These are phyloP conservation scores for Talaromyces sp. DNA, from an alignment of 2,329 filamentous ascomycete genomes.

Conservation along the genomic window DNA sequence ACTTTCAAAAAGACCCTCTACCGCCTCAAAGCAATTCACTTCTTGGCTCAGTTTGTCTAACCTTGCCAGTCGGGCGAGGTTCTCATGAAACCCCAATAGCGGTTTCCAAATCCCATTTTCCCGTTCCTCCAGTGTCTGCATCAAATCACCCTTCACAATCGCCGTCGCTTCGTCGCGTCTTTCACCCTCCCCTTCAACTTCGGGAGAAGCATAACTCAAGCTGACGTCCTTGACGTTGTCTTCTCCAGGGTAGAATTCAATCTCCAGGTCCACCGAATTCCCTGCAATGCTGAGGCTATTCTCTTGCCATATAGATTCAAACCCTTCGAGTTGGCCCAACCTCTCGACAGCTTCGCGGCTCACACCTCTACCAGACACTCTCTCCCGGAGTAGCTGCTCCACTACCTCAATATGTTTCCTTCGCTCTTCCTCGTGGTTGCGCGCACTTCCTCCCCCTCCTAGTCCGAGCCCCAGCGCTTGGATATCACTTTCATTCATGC, in stretches of 20 bases:
- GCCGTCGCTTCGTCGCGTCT: slow-evolving; percentile 39
- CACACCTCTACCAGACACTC: slow-evolving; percentile 39
- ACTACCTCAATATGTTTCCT: slow-evolving; percentile 38
- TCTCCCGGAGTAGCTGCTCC: slow-evolving; percentile 34
- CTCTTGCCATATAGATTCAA: slow-evolving; percentile 45
- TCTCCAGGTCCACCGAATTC: slow-evolving; percentile 44
- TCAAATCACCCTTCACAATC: slow-evolving; percentile 38
- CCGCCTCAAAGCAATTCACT: slow-evolving; percentile 43
- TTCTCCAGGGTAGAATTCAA: slow-evolving; percentile 37
- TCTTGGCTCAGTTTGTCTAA: slow-evolving; percentile 41
- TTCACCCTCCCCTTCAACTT: slow-evolving; percentile 34
- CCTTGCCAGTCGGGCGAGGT: slow-evolving; percentile 41
- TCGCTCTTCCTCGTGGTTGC: slow-evolving; percentile 40
- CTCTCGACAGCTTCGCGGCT: slow-evolving; percentile 41
- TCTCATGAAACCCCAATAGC: slow-evolving; percentile 37
- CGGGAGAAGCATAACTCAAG: slow-evolving; percentile 39
- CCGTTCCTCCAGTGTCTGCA: slow-evolving; percentile 27
- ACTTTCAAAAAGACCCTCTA: slow-evolving; percentile 40
- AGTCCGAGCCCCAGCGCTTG: slow-evolving; percentile 35
- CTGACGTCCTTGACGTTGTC: slow-evolving; percentile 41
- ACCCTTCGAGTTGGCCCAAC: slow-evolving; percentile 39
- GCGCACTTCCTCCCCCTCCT: slow-evolving; percentile 19
- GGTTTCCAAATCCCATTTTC: slow-evolving; percentile 32
- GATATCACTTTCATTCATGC: slow-evolving; percentile 36
- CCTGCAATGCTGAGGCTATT: slow-evolving; percentile 44